Evolutionary conservation across 2,329 filamentous ascomycete genomes (phyloP).

Genomic region (Penicillium sp.): DNA sequence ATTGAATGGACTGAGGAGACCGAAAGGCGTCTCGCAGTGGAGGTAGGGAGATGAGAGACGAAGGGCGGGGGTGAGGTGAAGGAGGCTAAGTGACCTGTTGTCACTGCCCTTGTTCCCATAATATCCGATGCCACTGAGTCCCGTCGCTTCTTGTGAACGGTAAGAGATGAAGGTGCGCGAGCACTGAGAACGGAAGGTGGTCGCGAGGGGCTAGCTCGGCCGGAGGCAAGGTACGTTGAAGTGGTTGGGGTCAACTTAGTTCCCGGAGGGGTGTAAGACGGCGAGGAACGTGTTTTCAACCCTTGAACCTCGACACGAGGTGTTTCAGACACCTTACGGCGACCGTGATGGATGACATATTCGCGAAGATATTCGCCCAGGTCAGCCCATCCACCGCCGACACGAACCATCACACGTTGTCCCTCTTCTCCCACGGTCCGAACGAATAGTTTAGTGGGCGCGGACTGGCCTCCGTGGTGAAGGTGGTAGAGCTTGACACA

Average conservation of each 20-base stretch:
- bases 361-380: slow-evolving; percentile 91
- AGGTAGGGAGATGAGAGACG: slow-evolving; percentile 10
- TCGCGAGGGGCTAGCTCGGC: slow-evolving; percentile 39
- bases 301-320: slow-evolving; percentile 56
- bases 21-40: slow-evolving; percentile 34
- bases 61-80: slow-evolving; percentile 29
- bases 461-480: slow-evolving; percentile 75
- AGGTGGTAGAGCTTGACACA: slow-evolving; percentile 93
- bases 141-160: slow-evolving; percentile 40
- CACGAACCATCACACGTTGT: slow-evolving; percentile 95
- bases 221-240: slow-evolving; percentile 20
- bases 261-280: slow-evolving; percentile 30
- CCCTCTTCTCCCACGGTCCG: slow-evolving; percentile 85
- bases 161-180: slow-evolving; percentile 41
- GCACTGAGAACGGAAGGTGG: slow-evolving; percentile 38
- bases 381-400: slow-evolving; percentile 98
- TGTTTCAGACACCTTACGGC: slow-evolving; percentile 60
- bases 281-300: slow-evolving; percentile 37
- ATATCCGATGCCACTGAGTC: slow-evolving; percentile 37
- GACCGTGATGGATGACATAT: slow-evolving; percentile 87
- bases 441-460: slow-evolving; percentile 92
- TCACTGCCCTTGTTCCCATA: slow-evolving; percentile 27
- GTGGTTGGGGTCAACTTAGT: slow-evolving; percentile 23
- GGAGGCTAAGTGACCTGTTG: slow-evolving; percentile 31
- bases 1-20: slow-evolving; percentile 41